Evolutionary conservation across 2,329 filamentous ascomycete genomes (phyloP).

Genomic region (Microcyclosporella mali): DNA sequence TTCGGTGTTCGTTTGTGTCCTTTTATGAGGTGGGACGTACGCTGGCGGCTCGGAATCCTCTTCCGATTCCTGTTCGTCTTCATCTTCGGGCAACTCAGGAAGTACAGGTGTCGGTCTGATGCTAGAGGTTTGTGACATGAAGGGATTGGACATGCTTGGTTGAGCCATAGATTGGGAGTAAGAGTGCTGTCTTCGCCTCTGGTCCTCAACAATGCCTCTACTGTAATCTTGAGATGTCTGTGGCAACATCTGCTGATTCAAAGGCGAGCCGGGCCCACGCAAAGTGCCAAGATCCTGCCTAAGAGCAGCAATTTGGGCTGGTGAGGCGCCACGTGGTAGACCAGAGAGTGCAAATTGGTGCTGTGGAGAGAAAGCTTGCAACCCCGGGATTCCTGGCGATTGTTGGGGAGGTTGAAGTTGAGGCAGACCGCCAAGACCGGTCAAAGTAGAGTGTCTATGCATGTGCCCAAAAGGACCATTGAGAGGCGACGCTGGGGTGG

Average conservation of each 20-base stretch:
- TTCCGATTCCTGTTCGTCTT: slow-evolving; percentile 51
- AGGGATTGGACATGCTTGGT: slow-evolving; percentile 18
- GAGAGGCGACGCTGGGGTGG: slow-evolving; percentile 67
- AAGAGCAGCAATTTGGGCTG: slow-evolving; percentile 35
- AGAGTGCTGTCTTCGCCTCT: slow-evolving; percentile 43
- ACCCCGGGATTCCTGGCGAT: slow-evolving; percentile 42
- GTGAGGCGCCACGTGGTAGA: slow-evolving; percentile 39
- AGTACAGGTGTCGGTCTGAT: slow-evolving; percentile 44
- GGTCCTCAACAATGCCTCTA: slow-evolving; percentile 41
- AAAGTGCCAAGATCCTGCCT: slow-evolving; percentile 24
- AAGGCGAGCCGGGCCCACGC: slow-evolving; percentile 55
- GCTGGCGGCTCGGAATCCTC: slow-evolving; percentile 13
- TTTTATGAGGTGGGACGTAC: slow-evolving; percentile 29
- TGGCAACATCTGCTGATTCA: slow-evolving; percentile 32
- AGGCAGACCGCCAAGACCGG: slow-evolving; percentile 62
- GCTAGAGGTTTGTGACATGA: slow-evolving; percentile 33
- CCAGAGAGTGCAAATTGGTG: slow-evolving; percentile 21
- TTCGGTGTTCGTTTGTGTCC: slow-evolving; percentile 34
- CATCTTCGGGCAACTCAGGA: slow-evolving; percentile 67
- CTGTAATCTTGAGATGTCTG: slow-evolving; percentile 27
- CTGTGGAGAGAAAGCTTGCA: slow-evolving; percentile 35
- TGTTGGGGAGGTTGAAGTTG: slow-evolving; percentile 49
- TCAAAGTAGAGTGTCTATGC: slow-evolving; percentile 64
- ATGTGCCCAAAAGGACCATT: slow-evolving; percentile 53
- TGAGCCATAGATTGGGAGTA: slow-evolving; percentile 28